A percentile compares a stretch with the other conserved stretches of the same genome.
These are phyloP conservation scores for Wickerhamomyces ciferrii DNA, from an alignment of 805 yeast species.

Conservation along the genomic window DNA sequence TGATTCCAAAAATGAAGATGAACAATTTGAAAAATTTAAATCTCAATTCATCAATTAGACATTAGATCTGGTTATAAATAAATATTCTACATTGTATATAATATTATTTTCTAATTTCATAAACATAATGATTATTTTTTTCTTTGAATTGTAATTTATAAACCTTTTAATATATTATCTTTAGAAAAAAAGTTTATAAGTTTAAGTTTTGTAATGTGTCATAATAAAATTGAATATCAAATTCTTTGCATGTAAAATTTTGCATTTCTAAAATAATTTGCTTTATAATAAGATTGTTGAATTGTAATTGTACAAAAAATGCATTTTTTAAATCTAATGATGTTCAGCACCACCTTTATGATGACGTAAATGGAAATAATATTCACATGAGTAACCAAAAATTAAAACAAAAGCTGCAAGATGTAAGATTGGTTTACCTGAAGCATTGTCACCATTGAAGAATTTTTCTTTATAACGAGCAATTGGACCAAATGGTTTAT, in stretches of 20 bases:
- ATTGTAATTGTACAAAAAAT: too few relatives aligned
- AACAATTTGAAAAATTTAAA: not conserved
- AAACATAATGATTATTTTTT: not conserved
- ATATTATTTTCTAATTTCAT: not conserved
- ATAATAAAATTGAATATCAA: not conserved
- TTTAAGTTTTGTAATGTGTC: not conserved
- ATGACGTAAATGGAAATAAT: conserved; percentile 81
- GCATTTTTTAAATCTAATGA: not conserved
- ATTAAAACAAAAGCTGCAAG: conserved; percentile 60
- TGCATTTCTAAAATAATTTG: not conserved
- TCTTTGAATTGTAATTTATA: not conserved
- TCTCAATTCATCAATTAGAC: not conserved
- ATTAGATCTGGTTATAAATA: not conserved
- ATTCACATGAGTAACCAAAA: conserved; percentile 88
- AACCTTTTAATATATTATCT: not conserved
- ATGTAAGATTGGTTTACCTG: conserved; percentile 81
- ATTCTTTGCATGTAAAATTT: not conserved
- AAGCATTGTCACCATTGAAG: conserved; percentile 78
- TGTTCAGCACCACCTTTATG: conserved; percentile 37
- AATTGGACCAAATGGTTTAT: conserved; percentile 61
- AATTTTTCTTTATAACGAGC: conserved; percentile 82
- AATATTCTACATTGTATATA: not conserved
- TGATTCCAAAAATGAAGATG: not conserved
- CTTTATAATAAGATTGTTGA: not conserved
- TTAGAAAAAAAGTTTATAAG: too few relatives aligned